Evolutionary conservation across 768 basidiomycete genomes (phyloP), one percentile per base, ranked within the genome.

Genomic region (Pisolithus sp.): DNA sequence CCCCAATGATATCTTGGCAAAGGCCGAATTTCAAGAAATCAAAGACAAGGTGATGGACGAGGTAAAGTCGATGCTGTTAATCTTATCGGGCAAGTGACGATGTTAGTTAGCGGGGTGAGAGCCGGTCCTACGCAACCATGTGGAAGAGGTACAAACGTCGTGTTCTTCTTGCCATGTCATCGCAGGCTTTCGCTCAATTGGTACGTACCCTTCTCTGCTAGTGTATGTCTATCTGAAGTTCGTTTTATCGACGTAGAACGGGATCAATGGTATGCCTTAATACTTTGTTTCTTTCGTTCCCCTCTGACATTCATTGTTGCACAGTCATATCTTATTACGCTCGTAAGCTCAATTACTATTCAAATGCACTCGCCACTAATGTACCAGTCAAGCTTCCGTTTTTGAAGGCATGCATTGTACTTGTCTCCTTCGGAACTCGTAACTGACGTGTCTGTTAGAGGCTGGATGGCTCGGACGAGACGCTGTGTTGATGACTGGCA

Each of bases 401-500:
- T 97, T 97, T 60, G 92, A 96, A 78, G 85, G 91, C 89, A 61
- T 46, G 70, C 61, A 13, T 17, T 42, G 13, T 21, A 5, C 23
- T 4, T 42, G 4, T 24, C 51, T 39, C 13, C 5, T 36, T 6
- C 3, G 7, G 17, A 2, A 34, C 9, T 28, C 17, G 21, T 12
- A 23, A 36, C 48, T 63, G 51, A 62, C 45, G 52, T 37, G 46
- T 51, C 53, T 30, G 39, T 30, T 64, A 93, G 91, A 86, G 76
- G 94, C 94, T 49, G 94, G 94, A 51, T 97, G 93, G 93, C 77
- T 93, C 49, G 94, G 94, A 13, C 79, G 94, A 38, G 83, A 94
- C 61, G 94, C 94, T 12, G 81, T 97, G 54, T 75, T 97, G 23
- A 97, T 97, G 94, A 91, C 93, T 12, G 94, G 93, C 2, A 88